Evolutionary conservation across 106 monocot species (phyloP), one percentile per base, ranked within the genome.

Genomic region (Dendrobium huoshanense): DNA sequence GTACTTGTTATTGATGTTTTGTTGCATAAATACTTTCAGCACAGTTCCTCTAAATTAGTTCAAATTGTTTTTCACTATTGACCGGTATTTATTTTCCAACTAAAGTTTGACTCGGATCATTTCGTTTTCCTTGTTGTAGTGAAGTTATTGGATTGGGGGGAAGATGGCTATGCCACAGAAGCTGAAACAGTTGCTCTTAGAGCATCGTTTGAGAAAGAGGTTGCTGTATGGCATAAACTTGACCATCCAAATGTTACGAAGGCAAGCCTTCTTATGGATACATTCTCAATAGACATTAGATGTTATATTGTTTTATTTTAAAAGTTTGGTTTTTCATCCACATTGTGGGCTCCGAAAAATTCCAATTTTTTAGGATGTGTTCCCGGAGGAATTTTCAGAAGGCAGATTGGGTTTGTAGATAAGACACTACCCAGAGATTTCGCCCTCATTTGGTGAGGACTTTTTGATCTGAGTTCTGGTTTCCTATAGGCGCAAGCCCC

Each of bases 161-260:
- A 84, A 82, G 89, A 86, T 80, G 89, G 89, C 5, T 49, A 47
- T 80, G 72, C 84, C 29, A 87, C 86, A 17, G 87, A 84, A 75
- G 82, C 86, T 70, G 84, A 89, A 78, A 89, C 80, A 59, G 75
- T 82, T 78, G 31, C 81, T 67, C 89, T 89, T 42, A 79, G 93
- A 58, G 77, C 90, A 83, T 85, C 93, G 13, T 90, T 93, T 78
- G 55, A 48, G 72, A 83, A 88, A 75, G 93, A 90, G 48, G 90
- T 90, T 79, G 88, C 90, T 72, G 93, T 90, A 76, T 93, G 93
- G 93, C 85, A 93, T 67, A 87, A 93, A 55, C 85, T 93, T 67
- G 87, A 90, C 77, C 88, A 93, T 81, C 88, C 93, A 31, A 93
- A 93, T 84, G 90, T 90, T 42, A 88, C 93, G 73, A 90, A 87